Evolutionary conservation across 2,329 filamentous ascomycete species (phyloP), one percentile per base, ranked within the genome.

Genomic region (Calonectria fujianensis): DNA sequence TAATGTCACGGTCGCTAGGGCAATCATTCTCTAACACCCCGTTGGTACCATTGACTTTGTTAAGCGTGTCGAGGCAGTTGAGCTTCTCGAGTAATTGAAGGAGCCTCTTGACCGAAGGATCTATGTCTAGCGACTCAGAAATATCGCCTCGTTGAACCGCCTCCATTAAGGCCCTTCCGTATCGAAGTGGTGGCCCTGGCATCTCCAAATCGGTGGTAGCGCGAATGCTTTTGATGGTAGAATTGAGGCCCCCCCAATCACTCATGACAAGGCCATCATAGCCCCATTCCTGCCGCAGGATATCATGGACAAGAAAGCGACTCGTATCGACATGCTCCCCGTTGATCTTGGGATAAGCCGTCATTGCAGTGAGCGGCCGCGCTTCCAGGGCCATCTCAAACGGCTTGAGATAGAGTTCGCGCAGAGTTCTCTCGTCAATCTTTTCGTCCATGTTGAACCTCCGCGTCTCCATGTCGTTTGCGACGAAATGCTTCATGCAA

Each of bases 331-430:
- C 64, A 24, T 67, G 64, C 6, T 52, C 31, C 3, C 64, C 64
- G 31, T 67, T 67, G 18, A 48, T 59, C 50, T 45, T 48, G 13
- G 50, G 45, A 18, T 68, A 72, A 14, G 45, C 52, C 13, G 70
- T 63, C 71, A 74, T 74, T n/a, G 4, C 3, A 16, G 48, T 61
- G 91, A 91, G 93, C 11, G 92, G 91, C 70, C 92, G 91, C 24
- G 91, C 90, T 27, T 83, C 82, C n/a, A 85, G 77, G 8, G 84
- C 84, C 41, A 87, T 82, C 74, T 87, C 82, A 72, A 88, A 88
- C 0, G 86, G 84, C 32, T 67, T 67, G 20, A 70, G 41, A 45
- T 70, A 70, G 24, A 70, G 39, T 5, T 70, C 72, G 4, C 68
- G 68, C 35, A 74, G 37, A 6, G 68, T 70, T n/a, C 63, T 32